Percentiles rank a stretch among this genome's conserved stretches.
phyloP scores from a whole-genome alignment of 192 early-diverging fungal genomes.

The Umbelopsis isabellina region DNA sequence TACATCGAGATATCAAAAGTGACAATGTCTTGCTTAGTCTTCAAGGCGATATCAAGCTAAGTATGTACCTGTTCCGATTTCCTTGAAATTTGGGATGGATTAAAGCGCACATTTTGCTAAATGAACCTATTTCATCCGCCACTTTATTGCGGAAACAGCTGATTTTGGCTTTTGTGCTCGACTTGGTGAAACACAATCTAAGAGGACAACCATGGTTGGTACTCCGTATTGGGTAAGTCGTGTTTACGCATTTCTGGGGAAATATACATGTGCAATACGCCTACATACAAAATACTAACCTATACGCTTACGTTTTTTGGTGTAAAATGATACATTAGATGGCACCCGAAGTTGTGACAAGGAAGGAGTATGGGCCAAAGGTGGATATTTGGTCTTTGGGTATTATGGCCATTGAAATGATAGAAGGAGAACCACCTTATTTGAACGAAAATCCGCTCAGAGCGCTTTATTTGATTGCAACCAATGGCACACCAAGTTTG shows the following conservation, averaged over 20 bases:
- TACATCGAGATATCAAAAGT: conserved; percentile 84
- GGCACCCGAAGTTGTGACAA: conserved; percentile 88
- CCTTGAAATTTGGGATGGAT: background rate
- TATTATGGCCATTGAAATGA: conserved; percentile 80
- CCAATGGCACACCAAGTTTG: conserved; percentile 76
- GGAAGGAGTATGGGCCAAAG: conserved; percentile 78
- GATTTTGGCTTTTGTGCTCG: conserved; percentile 93
- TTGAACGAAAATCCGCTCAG: conserved; percentile 70
- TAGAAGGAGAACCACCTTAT: conserved; percentile 79
- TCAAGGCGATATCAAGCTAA: conserved; percentile 79
- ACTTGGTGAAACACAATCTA: conserved; percentile 71
- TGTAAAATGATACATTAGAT: conserved; percentile 44
- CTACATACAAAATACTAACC: conserved; percentile 2
- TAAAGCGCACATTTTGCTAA: background rate
- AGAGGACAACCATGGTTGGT: conserved; percentile 78
- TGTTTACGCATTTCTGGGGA: background rate
- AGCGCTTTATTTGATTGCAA: conserved; percentile 76
- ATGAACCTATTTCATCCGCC: too few relatives aligned
- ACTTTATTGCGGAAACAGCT: conserved; percentile 30
- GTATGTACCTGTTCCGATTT: conserved; percentile 17
- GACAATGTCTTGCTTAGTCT: conserved; percentile 79
- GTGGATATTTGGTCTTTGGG: conserved; percentile 78
- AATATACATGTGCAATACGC: background rate
- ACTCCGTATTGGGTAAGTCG: conserved; percentile 77
- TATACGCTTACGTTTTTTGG: background rate